These are phyloP conservation scores for Favolaschia claudopus DNA, from an alignment of 768 basidiomycete species.

Conservation along the genomic window DNA sequence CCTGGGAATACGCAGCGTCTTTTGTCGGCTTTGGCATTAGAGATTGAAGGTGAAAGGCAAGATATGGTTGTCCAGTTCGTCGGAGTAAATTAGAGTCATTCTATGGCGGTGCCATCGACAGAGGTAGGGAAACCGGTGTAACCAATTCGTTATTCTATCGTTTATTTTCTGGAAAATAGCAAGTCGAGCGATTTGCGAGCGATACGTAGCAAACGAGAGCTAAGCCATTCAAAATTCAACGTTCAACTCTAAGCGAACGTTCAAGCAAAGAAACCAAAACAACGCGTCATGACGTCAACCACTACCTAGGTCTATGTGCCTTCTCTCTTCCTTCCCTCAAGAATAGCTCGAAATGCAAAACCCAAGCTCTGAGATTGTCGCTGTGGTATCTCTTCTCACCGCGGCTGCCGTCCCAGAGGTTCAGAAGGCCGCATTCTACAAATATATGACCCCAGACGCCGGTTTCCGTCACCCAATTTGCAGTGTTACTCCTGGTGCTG, in stretches of 20 bases:
- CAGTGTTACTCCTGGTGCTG: slow-evolving; percentile 51
- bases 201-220: too few relatives aligned
- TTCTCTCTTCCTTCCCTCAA: too few relatives aligned
- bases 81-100: too few relatives aligned
- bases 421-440: slow-evolving; percentile 54
- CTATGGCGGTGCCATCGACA: too few relatives aligned
- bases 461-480: slow-evolving; percentile 68
- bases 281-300: neutral
- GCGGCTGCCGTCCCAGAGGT: slow-evolving; percentile 56
- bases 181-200: too few relatives aligned
- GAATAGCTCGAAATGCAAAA: too few relatives aligned
- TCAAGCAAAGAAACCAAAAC: neutral
- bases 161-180: too few relatives aligned
- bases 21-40: slow-evolving; percentile 24
- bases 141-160: too few relatives aligned
- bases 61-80: neutral
- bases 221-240: too few relatives aligned
- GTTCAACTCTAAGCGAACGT: too few relatives aligned
- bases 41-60: neutral
- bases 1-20: slow-evolving; percentile 20
- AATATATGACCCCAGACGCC: slow-evolving; percentile 63
- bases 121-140: too few relatives aligned
- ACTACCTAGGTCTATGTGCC: too few relatives aligned
- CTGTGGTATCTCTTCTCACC: slow-evolving; percentile 54
- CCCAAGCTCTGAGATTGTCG: slow-evolving; percentile 57